Evolutionary conservation across 345 rosid genomes (phyloP), one percentile per base, ranked within the genome.

Genomic region (Camelina laxa): DNA sequence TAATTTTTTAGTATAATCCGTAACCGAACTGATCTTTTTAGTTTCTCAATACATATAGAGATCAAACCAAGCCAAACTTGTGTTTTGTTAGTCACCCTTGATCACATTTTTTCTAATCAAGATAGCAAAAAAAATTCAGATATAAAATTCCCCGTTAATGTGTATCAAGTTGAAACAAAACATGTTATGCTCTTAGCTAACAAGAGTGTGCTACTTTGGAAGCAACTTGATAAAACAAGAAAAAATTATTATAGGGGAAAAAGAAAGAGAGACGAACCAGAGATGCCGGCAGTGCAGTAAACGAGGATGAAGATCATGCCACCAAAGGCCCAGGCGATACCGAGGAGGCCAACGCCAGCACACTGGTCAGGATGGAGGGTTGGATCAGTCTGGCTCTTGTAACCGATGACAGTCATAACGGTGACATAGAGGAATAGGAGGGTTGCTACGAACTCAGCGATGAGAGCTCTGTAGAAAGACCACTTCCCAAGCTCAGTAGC

Each of bases 201-300:
- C 27, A 35, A 22, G n/a, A 15, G 13, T 3, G 16, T 3, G 21
- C 57, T n/a, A 60, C 16, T n/a, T 33, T 4, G 45, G 4, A 44
- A 59, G 24, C n/a, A 59, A 33, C 12, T 21, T 7, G 7, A 59
- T 36, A 50, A 36, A 61, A 17, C 30, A 39, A 51, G 9, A 55
- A 49, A 56, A 44, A 57, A 15, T 20, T 16, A 1, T 12, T 30
- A 27, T 0, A 47, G 3, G 6, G n/a, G 60, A 0, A 14, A n/a
- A n/a, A 7, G 20, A 44, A 19, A 64, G 22, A 64, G 44, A 41
- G 20, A 3, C 9, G n/a, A 78, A 89, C 98, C 92, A 20, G 98
- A 93, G 77, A 93, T 88, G n/a, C 93, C 97, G 21, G 96, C 96
- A 17, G 93, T 93, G 88, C 96, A 93, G 81, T 93, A 93, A 47